Percentiles rank a stretch among this genome's conserved stretches.
Conservation (phyloP, 257 asterid genomes). For the Petunia axillaris region DNA sequence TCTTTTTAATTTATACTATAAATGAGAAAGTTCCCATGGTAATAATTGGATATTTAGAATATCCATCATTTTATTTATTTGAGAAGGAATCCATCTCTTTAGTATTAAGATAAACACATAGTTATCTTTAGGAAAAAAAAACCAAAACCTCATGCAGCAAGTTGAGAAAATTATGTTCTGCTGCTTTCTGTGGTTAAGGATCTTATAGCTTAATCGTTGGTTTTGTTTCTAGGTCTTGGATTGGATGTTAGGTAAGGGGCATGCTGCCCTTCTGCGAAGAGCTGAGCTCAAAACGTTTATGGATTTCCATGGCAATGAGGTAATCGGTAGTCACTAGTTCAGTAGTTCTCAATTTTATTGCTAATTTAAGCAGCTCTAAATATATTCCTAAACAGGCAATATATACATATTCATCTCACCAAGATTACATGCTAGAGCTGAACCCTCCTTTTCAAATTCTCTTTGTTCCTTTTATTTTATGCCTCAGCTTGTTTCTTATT, state of each 20-base stretch:
- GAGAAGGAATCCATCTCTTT: neutral
- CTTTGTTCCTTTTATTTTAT: slow-evolving; percentile 10
- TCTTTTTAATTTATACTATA: neutral
- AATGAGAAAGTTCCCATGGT: neutral
- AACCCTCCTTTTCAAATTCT: slow-evolving; percentile 1
- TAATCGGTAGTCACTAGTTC: slow-evolving; percentile 25
- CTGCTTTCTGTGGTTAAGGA: slow-evolving; percentile 17
- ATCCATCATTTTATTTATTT: neutral
- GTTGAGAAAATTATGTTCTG: neutral
- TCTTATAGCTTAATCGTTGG: neutral
- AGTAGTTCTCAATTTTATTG: neutral
- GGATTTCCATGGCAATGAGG: slow-evolving; percentile 99
- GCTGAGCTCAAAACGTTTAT: slow-evolving; percentile 98
- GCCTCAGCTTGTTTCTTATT: slow-evolving; percentile 28
- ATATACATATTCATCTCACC: neutral
- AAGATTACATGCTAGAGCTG: slow-evolving; percentile 7
- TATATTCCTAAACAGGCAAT: slow-evolving; percentile 3
- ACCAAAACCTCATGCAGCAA: neutral
- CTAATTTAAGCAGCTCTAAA: neutral
- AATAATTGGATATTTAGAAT: neutral
- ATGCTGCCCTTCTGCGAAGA: slow-evolving; percentile 87
- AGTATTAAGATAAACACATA: neutral
- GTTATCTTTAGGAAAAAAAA: neutral
- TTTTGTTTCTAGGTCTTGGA: slow-evolving; percentile 73
- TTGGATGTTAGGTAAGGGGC: slow-evolving; percentile 98